Percentiles rank a stretch among this genome's conserved stretches.
These are phyloP conservation scores for Hibiscus trionum DNA, from an alignment of 345 rosid species.

Conservation along the genomic window DNA sequence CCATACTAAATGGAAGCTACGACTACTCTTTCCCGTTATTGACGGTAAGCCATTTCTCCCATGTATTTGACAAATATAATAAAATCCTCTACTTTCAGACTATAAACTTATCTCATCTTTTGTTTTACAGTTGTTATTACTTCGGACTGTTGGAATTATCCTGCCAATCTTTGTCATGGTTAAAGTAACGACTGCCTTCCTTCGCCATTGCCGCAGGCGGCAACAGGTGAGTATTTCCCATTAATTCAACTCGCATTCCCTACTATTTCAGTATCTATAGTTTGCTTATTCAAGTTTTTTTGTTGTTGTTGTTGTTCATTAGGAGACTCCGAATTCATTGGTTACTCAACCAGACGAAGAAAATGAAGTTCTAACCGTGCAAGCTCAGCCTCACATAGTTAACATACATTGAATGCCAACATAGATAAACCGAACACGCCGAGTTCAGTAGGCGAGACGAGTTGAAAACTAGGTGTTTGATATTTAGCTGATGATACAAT, in stretches of 20 bases:
- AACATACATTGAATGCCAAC: constrained; percentile 15
- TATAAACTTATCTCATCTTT: neutral
- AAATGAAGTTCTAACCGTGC: constrained; percentile 26
- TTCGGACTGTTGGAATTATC: constrained; percentile 52
- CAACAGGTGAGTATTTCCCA: constrained; percentile 30
- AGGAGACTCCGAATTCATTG: constrained; percentile 31
- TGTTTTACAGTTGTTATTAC: constrained; percentile 42
- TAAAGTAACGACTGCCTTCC: constrained; percentile 40
- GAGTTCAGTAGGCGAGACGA: neutral
- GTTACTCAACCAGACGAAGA: constrained; percentile 51
- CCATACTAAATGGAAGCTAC: constrained; percentile 34
- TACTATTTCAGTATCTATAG: neutral
- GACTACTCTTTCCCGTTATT: constrained; percentile 49
- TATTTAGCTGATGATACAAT: neutral
- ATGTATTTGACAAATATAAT: neutral
- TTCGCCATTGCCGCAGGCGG: constrained; percentile 31
- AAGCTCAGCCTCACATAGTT: constrained; percentile 29
- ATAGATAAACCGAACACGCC: neutral
- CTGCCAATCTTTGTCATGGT: constrained; percentile 62
- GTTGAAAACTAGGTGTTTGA: neutral
- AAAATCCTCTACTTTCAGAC: neutral
- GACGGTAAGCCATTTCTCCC: constrained; percentile 25
- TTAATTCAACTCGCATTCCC: neutral
- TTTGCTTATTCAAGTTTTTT: neutral
- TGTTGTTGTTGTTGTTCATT: neutral